Evolutionary conservation across 352 stramenopile genomes (phyloP).

Genomic region (Globisporangium emineosum): DNA sequence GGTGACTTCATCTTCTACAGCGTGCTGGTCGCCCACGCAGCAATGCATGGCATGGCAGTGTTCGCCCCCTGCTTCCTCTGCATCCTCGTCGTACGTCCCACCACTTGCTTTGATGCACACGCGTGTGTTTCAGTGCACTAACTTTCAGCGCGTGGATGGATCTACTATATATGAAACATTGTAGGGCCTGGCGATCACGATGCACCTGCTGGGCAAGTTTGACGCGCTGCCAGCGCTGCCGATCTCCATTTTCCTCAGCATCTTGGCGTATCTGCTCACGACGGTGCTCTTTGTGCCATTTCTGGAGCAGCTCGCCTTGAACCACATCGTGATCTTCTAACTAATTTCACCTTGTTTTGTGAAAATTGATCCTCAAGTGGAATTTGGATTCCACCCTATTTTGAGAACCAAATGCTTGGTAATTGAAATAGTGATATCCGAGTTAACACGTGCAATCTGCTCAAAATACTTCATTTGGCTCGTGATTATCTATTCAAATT

Average conservation of each 20-base stretch:
- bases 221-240: constrained; percentile 93
- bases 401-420: neutral
- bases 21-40: constrained; percentile 93
- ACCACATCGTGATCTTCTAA: constrained; percentile 9
- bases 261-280: constrained; percentile 44
- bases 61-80: constrained; percentile 91
- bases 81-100: constrained; percentile 83
- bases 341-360: neutral
- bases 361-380: neutral
- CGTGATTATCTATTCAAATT: neutral
- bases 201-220: constrained; percentile 92
- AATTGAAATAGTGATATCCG: neutral
- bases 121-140: neutral
- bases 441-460: neutral
- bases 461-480: neutral
- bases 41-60: constrained; percentile 88
- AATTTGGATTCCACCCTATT: constrained; percentile 10
- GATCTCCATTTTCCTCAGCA: constrained; percentile 92
- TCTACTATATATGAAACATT: too few relatives aligned
- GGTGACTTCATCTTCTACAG: constrained; percentile 99
- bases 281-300: constrained; percentile 34
- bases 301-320: constrained; percentile 24
- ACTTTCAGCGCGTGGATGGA: neutral
- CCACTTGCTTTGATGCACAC: neutral
- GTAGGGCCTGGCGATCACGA: constrained; percentile 88